A percentile compares a stretch with the other conserved stretches of the same genome.
phyloP scores from a whole-genome alignment of 768 basidiomycete species.

The Tylopilus balloui region DNA sequence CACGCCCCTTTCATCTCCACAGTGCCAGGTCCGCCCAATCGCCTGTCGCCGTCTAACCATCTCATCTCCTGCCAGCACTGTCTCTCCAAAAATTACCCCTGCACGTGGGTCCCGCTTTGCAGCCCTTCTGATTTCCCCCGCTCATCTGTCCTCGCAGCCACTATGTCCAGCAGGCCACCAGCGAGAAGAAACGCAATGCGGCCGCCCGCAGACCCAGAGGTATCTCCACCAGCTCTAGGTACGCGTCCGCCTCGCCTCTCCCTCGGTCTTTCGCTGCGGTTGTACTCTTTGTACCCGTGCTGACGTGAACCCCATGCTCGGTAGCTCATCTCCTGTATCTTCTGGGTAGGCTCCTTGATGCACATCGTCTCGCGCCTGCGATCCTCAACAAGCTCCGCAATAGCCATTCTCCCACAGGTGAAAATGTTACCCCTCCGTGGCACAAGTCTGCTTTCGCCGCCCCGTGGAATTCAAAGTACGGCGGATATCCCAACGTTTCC shows the following conservation, averaged over 20 bases:
- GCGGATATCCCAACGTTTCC: constrained; percentile 47
- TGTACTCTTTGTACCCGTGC: constrained; percentile 26
- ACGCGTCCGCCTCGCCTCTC: constrained; percentile 3
- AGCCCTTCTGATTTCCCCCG: constrained; percentile 16
- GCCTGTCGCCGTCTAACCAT: constrained; percentile 5
- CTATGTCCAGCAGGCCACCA: constrained; percentile 78
- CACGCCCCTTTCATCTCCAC: constrained; percentile 22
- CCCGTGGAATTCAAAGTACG: constrained; percentile 29
- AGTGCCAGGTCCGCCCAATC: constrained; percentile 61
- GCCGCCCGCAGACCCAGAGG: constrained; percentile 63
- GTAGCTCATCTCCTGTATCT: constrained; percentile 29
- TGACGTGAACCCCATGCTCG: constrained; percentile 15
- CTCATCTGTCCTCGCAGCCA: constrained; percentile 44
- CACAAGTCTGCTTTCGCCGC: constrained; percentile 21
- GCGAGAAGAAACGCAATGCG: constrained; percentile 71
- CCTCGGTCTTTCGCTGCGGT: constrained; percentile 18
- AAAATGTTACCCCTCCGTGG: constrained; percentile 27
- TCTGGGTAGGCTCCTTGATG: constrained; percentile 40
- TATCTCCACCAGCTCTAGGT: constrained; percentile 50
- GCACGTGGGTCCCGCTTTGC: constrained; percentile 63
- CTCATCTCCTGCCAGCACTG: constrained; percentile 56
- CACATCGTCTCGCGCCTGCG: constrained; percentile 16
- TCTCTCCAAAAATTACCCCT: constrained; percentile 81
- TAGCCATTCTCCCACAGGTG: constrained; percentile 29
- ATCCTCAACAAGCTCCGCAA: constrained; percentile 26